Conservation (phyloP, 805 yeast species). For the Blastobotrys muscicola region DNA sequence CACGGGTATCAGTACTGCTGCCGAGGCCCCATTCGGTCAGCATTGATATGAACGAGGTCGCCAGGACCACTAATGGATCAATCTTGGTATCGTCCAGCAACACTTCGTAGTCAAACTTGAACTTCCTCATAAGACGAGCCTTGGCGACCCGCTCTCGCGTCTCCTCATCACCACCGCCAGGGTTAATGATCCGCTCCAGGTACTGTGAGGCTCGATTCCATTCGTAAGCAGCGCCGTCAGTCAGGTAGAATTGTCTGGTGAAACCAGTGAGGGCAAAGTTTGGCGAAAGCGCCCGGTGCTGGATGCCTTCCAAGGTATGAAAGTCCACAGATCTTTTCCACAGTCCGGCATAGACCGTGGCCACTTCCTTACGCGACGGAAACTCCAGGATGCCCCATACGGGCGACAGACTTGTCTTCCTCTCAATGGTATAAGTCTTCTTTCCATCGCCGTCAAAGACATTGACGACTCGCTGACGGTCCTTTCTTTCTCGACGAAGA, state of each 20-base stretch:
- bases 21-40: constrained; percentile 60
- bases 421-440: constrained; percentile 42
- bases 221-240: constrained; percentile 44
- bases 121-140: constrained; percentile 48
- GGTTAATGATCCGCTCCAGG: constrained; percentile 44
- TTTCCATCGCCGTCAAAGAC: constrained; percentile 41
- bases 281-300: constrained; percentile 33
- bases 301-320: constrained; percentile 37
- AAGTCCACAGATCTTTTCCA: constrained; percentile 38
- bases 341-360: constrained; percentile 43
- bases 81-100: constrained; percentile 39
- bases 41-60: constrained; percentile 56
- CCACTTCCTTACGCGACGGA: constrained; percentile 40
- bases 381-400: constrained; percentile 42
- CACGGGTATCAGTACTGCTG: constrained; percentile 42
- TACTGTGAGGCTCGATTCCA: constrained; percentile 47
- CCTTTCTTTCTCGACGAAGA: constrained; percentile 42
- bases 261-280: constrained; percentile 5
- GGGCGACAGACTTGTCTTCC: constrained; percentile 38
- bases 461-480: constrained; percentile 37
- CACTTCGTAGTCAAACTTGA: constrained; percentile 51
- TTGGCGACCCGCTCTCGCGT: constrained; percentile 43
- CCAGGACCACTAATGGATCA: constrained; percentile 43
- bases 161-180: constrained; percentile 50
- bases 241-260: constrained; percentile 38